A percentile compares a stretch with the other conserved stretches of the same genome.
These are phyloP conservation scores for Echeveria elegans DNA, from an alignment of 164 flowering plant genomes.

Conservation along the genomic window DNA sequence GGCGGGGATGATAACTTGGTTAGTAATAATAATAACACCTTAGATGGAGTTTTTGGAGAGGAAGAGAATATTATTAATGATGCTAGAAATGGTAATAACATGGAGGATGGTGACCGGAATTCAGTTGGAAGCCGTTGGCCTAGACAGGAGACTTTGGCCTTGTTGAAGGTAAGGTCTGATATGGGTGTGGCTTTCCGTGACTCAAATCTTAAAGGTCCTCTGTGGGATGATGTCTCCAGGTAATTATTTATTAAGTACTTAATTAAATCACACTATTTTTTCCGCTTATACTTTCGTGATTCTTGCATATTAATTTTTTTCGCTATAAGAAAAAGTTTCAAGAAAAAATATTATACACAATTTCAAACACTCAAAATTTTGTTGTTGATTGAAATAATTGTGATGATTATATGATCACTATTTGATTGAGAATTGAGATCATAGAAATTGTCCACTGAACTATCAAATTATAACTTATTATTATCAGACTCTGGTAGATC, in stretches of 20 bases:
- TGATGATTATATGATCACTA: too few relatives aligned
- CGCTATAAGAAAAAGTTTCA: too few relatives aligned
- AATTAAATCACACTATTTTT: too few relatives aligned
- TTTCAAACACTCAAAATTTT: too few relatives aligned
- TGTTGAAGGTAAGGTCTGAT: constrained; percentile 74
- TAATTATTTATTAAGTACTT: too few relatives aligned
- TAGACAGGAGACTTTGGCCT: constrained; percentile 76
- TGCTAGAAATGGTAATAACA: constrained; percentile 9
- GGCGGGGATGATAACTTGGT: neutral
- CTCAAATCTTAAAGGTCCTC: constrained; percentile 80
- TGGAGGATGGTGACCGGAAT: constrained; percentile 31
- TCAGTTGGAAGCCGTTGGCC: constrained; percentile 83
- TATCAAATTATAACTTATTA: too few relatives aligned
- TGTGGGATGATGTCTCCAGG: constrained; percentile 98
- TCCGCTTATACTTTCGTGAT: too few relatives aligned
- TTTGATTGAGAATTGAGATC: too few relatives aligned
- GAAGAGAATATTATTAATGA: constrained; percentile 19
- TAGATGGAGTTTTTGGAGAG: constrained; percentile 21
- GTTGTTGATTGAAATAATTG: neutral
- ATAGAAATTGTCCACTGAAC: too few relatives aligned
- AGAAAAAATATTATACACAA: too few relatives aligned
- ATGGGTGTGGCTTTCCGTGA: constrained; percentile 87
- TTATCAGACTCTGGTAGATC: too few relatives aligned
- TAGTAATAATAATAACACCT: neutral
- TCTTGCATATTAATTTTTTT: too few relatives aligned